These are phyloP conservation scores for Termitomyces sp. DNA, from an alignment of 768 basidiomycete genomes.

Conservation along the genomic window DNA sequence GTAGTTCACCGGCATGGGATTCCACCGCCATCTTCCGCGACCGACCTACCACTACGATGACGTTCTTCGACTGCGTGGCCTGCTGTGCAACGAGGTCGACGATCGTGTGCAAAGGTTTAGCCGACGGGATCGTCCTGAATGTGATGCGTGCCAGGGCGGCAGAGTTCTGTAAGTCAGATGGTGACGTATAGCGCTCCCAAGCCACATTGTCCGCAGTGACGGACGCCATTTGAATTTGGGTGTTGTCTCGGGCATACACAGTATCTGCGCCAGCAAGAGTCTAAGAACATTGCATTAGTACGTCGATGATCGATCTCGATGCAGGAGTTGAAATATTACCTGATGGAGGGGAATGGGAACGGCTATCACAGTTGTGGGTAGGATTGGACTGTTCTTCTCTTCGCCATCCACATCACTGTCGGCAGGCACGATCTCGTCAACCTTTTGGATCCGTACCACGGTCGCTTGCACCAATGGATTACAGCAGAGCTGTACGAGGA, in stretches of 20 bases:
- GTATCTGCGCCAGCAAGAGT: slow-evolving; percentile 61
- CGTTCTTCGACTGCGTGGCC: slow-evolving; percentile 32
- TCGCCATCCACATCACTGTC: slow-evolving; percentile 22
- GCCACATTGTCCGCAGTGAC: slow-evolving; percentile 78
- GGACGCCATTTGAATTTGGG: slow-evolving; percentile 67
- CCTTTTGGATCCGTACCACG: slow-evolving; percentile 58
- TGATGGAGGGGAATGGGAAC: slow-evolving; percentile 22
- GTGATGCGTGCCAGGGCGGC: slow-evolving; percentile 49
- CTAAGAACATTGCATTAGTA: slow-evolving; percentile 21
- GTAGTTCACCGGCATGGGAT: slow-evolving; percentile 58
- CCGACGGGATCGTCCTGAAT: slow-evolving; percentile 50
- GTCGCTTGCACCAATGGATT: slow-evolving; percentile 67
- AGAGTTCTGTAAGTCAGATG: slow-evolving; percentile 22
- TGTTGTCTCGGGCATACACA: slow-evolving; percentile 61
- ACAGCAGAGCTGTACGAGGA: slow-evolving; percentile 75
- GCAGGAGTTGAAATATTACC: slow-evolving; percentile 18
- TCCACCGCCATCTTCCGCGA: slow-evolving; percentile 67
- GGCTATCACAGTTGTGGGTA: slow-evolving; percentile 1
- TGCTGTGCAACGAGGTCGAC: slow-evolving; percentile 38
- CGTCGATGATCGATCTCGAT: background rate
- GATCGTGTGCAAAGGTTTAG: slow-evolving; percentile 55
- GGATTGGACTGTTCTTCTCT: slow-evolving; percentile 6
- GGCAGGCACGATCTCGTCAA: slow-evolving; percentile 32
- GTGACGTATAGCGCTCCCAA: slow-evolving; percentile 62
- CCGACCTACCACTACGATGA: slow-evolving; percentile 70